phyloP scores from a whole-genome alignment of 2,329 filamentous ascomycete genomes.

The Fusarium sublunatum region DNA sequence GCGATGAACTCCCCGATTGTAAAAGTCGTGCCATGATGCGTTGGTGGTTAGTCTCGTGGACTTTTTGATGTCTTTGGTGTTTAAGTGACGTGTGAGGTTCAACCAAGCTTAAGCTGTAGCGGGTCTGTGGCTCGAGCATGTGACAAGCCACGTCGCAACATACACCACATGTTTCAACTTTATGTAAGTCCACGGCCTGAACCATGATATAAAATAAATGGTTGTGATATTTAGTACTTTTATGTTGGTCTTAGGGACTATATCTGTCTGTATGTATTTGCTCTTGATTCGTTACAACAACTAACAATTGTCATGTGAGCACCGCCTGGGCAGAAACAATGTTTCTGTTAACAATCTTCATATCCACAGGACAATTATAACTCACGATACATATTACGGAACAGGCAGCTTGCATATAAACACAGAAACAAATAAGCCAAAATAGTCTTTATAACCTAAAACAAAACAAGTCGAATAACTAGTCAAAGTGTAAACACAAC shows the following conservation, averaged over 20 bases:
- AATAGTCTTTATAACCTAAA: too few relatives aligned
- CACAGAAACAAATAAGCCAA: too few relatives aligned
- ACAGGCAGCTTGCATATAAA: too few relatives aligned
- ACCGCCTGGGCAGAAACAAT: too few relatives aligned
- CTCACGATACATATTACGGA: too few relatives aligned
- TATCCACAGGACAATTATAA: too few relatives aligned
- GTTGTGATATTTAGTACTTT: not conserved
- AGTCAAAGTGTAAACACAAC: not conserved
- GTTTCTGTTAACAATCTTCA: too few relatives aligned
- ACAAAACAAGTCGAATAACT: too few relatives aligned
- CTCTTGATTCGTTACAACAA: too few relatives aligned
- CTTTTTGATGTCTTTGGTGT: slow-evolving; percentile 27
- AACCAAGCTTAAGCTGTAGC: slow-evolving; percentile 28
- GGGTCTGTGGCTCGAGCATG: slow-evolving; percentile 45
- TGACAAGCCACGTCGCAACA: slow-evolving; percentile 42
- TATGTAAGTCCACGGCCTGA: not conserved
- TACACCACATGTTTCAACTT: not conserved
- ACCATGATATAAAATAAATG: not conserved
- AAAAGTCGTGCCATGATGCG: slow-evolving; percentile 47
- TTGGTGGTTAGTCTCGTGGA: slow-evolving; percentile 17
- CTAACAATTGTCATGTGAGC: too few relatives aligned
- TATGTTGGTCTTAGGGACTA: too few relatives aligned
- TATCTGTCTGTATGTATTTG: too few relatives aligned
- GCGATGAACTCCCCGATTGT: slow-evolving; percentile 18
- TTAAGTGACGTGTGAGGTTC: slow-evolving; percentile 47